Evolutionary conservation across 768 basidiomycete genomes (phyloP).

Genomic region (Lactarius tabidus): DNA sequence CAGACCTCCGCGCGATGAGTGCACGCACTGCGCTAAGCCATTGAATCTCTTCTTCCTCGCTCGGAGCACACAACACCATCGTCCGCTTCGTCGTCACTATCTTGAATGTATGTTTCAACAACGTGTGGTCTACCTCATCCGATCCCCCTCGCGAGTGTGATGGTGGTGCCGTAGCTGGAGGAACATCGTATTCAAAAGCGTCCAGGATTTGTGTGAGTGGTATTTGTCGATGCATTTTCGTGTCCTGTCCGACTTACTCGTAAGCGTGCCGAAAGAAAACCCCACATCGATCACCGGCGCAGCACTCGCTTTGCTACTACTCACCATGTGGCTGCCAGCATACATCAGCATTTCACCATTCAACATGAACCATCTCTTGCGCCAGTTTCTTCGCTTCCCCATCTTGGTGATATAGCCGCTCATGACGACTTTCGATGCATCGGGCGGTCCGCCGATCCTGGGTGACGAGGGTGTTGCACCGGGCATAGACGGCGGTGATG

Average conservation of each 20-base stretch:
- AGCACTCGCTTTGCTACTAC: conserved; percentile 26
- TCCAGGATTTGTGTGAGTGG: conserved; percentile 83
- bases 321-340: conserved; percentile 91
- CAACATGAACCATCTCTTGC: conserved; percentile 97
- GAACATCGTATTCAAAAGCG: conserved; percentile 82
- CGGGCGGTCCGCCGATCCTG: conserved; percentile 39
- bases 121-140: conserved; percentile 38
- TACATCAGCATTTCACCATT: conserved; percentile 85
- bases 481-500: conserved; percentile 31
- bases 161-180: conserved; percentile 40
- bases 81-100: conserved; percentile 93
- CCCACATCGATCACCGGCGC: conserved; percentile 15
- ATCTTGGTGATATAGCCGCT: conserved; percentile 96
- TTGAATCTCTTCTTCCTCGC: conserved; percentile 96
- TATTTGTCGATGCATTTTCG: conserved; percentile 83
- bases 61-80: conserved; percentile 85
- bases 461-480: conserved; percentile 42
- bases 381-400: conserved; percentile 91
- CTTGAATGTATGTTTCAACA: conserved; percentile 74
- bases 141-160: conserved; percentile 36
- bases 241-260: conserved; percentile 54
- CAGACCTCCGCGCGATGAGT: conserved; percentile 68
- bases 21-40: conserved; percentile 96
- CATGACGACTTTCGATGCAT: conserved; percentile 75
- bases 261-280: background rate